Evolutionary conservation across 1,139 yeast genomes (phyloP), one percentile per base, ranked within the genome.

Genomic region (Pneumocystis jirovecii): DNA sequence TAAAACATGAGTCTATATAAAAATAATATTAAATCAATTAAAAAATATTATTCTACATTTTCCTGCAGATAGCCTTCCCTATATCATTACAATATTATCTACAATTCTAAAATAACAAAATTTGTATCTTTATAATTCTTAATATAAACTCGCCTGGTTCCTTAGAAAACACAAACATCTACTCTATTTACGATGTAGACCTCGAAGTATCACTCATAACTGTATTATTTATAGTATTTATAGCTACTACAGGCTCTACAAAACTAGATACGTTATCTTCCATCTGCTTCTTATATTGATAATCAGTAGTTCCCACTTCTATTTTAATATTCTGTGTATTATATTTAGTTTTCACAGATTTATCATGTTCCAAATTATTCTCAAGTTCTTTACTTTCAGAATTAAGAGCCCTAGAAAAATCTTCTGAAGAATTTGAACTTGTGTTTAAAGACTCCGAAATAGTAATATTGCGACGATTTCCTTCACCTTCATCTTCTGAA

Each of bases 401-500:
- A 3, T 17, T 37, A n/a, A 31, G 2, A 37, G 12, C 45, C 7
- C 34, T 8, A 29, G 63, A 50, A 40, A 61, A 61, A 42, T 67
- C 67, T 15, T 67, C 66, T 10, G 31, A 61, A 25, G 44, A 64
- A 31, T 68, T 68, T 35, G 66, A 68, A 64, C 66, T 67, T 50
- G 70, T 68, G 56, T 68, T 72, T 21, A 25, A 12, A 50, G 17
- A 25, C 10, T 50, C 57, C 21, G 25, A 25, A 50, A 50, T 8
- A 50, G 34, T 25, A 50, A 71, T 70, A 60, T 71, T 69, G 12
- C 73, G 69, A 6, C 81, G 82, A 61, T 74, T 74, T 64, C 82
- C 83, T 69, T 81, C 81, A 65, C 82, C 85, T 64, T 83, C 86
- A 65, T 80, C 83, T 64, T 84, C 87, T 71, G 83, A 87, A 72